These are phyloP conservation scores for Bretziella fagacearum DNA, from an alignment of 2,329 filamentous ascomycete genomes.

Conservation along the genomic window DNA sequence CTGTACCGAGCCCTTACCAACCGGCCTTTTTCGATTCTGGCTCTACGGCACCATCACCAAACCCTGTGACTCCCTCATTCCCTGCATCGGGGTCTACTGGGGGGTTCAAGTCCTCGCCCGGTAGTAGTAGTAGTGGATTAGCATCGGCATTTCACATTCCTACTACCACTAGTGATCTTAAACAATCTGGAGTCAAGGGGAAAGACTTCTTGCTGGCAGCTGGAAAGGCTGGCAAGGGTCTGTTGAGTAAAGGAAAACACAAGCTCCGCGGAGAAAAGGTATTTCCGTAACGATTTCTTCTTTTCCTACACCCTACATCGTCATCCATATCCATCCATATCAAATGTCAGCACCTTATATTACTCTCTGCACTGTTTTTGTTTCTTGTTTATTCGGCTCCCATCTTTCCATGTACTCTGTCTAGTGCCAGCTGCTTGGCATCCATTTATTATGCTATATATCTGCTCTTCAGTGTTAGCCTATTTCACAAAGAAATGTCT, in stretches of 20 bases:
- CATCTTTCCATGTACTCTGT: background rate
- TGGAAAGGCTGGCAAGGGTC: conserved; percentile 74
- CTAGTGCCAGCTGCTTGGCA: background rate
- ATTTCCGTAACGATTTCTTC: conserved; percentile 44
- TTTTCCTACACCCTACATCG: background rate
- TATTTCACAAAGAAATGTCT: no score
- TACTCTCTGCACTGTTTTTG: no score
- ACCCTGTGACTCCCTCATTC: conserved; percentile 15
- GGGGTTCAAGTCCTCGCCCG: conserved; percentile 14
- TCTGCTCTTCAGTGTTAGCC: background rate
- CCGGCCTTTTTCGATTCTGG: conserved; percentile 40
- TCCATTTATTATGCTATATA: no score
- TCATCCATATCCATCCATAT: background rate
- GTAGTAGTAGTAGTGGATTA: conserved; percentile 20
- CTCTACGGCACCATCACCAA: conserved; percentile 19
- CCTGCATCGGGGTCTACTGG: conserved; percentile 18
- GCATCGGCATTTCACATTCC: conserved; percentile 23
- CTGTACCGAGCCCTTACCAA: conserved; percentile 30
- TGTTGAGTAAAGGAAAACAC: conserved; percentile 80
- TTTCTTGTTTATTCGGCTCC: conserved; percentile 1
- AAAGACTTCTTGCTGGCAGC: conserved; percentile 80
- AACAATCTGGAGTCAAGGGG: conserved; percentile 49
- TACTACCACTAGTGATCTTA: conserved; percentile 27
- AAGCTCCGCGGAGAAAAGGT: conserved; percentile 75
- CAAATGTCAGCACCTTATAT: background rate